phyloP scores from a whole-genome alignment of 2,329 filamentous ascomycete species.

The Coleophoma eucalyptorum region DNA sequence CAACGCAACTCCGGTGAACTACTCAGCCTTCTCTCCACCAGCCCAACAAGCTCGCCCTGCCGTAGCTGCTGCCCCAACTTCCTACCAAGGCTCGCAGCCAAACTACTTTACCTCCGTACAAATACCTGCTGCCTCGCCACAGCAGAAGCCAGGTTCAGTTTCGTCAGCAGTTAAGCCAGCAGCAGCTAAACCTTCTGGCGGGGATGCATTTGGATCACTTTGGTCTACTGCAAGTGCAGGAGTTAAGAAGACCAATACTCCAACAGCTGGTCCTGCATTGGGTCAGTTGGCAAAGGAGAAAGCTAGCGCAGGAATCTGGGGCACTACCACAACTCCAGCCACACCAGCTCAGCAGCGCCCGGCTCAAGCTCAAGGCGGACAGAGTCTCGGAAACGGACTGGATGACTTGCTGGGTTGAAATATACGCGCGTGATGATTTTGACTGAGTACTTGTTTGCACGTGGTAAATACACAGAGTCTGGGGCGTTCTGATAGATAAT shows the following conservation, averaged over 20 bases:
- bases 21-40: conserved; percentile 57
- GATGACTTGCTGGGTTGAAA: background rate
- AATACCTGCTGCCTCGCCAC: conserved; percentile 31
- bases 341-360: conserved; percentile 10
- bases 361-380: background rate
- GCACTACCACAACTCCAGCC: conserved; percentile 34
- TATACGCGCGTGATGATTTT: background rate
- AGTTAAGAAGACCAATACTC: conserved; percentile 67
- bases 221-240: conserved; percentile 69
- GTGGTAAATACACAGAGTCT: background rate
- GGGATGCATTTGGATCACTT: conserved; percentile 86
- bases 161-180: conserved; percentile 42
- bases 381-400: background rate
- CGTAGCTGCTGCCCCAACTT: conserved; percentile 45
- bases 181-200: conserved; percentile 53
- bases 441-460: background rate
- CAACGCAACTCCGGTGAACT: conserved; percentile 53
- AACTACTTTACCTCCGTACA: conserved; percentile 94
- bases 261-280: conserved; percentile 70
- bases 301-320: conserved; percentile 92
- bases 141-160: conserved; percentile 17
- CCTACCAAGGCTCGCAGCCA: conserved; percentile 74
- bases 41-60: conserved; percentile 35
- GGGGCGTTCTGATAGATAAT: background rate
- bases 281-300: conserved; percentile 98